Evolutionary conservation across 2,329 filamentous ascomycete genomes (phyloP).

Genomic region (Xylaria sp.): DNA sequence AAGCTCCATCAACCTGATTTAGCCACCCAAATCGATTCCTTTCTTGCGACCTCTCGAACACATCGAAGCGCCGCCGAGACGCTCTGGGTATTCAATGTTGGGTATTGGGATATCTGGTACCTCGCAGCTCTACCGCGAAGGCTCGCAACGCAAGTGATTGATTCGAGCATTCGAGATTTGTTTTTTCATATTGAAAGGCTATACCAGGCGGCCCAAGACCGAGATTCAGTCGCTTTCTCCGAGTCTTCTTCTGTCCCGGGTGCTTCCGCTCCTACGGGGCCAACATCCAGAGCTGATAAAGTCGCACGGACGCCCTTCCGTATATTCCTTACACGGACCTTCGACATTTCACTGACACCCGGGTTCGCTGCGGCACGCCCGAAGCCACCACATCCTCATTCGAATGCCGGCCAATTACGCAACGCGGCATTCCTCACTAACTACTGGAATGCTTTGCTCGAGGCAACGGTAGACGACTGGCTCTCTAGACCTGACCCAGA

Average conservation of each 20-base stretch:
- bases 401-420: constrained; percentile 61
- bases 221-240: constrained; percentile 58
- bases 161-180: constrained; percentile 52
- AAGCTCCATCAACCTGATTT: constrained; percentile 55
- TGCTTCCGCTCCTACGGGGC: constrained; percentile 27
- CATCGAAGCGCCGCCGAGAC: constrained; percentile 56
- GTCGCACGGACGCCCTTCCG: constrained; percentile 53
- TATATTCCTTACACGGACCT: constrained; percentile 61
- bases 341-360: constrained; percentile 65
- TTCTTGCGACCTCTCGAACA: constrained; percentile 55
- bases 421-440: constrained; percentile 63
- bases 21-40: constrained; percentile 56
- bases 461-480: constrained; percentile 58
- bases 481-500: constrained; percentile 47
- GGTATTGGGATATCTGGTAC: constrained; percentile 66
- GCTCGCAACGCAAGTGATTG: constrained; percentile 52
- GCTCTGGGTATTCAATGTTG: constrained; percentile 63
- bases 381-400: constrained; percentile 57
- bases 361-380: constrained; percentile 61
- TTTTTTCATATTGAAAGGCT: constrained; percentile 60
- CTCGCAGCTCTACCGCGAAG: constrained; percentile 58
- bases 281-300: constrained; percentile 39
- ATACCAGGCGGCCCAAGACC: constrained; percentile 56
- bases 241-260: constrained; percentile 52
- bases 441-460: constrained; percentile 61